Evolutionary conservation across 2,329 filamentous ascomycete species (phyloP), one percentile per base, ranked within the genome.

Genomic region (Ceratocystis destructans): DNA sequence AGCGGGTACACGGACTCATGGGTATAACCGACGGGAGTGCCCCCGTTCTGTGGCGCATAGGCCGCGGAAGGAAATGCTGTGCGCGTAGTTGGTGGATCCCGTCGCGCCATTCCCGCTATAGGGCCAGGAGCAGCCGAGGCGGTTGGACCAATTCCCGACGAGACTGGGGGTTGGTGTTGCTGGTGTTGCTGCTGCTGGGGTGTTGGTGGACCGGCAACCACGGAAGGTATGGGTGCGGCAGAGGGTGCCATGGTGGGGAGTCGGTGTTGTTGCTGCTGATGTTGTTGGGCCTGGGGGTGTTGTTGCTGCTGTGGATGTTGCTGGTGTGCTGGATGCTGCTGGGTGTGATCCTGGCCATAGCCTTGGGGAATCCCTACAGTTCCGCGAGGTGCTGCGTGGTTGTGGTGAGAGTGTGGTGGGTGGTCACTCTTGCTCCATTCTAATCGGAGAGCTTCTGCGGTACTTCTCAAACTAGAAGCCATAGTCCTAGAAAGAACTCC

Each of bases 341-440:
- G 61, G n/a, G 61, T n/a, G 37, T 64, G 63, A 5, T 64, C 63
- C 33, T 53, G 63, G 33, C 6, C 63, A 55, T 64, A 64, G 8
- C 31, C 48, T 12, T 48, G 37, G 20, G 63, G n/a, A 28, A 64
- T 45, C 8, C 63, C 63, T 3, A 55, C 37, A 5, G 48, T 15
- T 4, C 33, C 50, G 6, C 63, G 63, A 15, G 46, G 33, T 37
- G 44, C 46, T 25, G 45, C 33, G 10, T 67, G 66, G 7, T 59
- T 33, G 8, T 66, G 64, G n/a, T 61, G 64, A 7, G 55, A 31
- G 57, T 61, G 59, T 20, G 66, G 66, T 8, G 66, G 66, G 22
- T 67, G 61, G 2, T 67, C 66, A 46, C 50, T 61, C 53, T 67
- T 67, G 41, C 37, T 64, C 66, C 66, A 67, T 44, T 64, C 66